Evolutionary conservation across 1,139 yeast species (phyloP).

Genomic region (Diutina sp.): DNA sequence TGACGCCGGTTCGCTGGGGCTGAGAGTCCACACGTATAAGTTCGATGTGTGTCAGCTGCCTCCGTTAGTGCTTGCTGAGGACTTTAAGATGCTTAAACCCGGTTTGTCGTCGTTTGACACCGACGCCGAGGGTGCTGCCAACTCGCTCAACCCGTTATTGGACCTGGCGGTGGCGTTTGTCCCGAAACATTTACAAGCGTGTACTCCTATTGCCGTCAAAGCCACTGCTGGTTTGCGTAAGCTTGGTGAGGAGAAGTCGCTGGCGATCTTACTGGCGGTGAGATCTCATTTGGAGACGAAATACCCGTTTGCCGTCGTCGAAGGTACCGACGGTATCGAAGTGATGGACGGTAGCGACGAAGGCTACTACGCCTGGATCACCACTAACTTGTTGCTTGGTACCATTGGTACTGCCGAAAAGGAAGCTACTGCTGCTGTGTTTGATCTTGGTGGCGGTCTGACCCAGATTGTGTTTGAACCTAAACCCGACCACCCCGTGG

Average conservation of each 20-base stretch:
- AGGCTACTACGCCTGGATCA: slow-evolving; percentile 99
- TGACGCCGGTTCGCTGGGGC: slow-evolving; percentile 96
- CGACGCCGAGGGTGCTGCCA: slow-evolving; percentile 77
- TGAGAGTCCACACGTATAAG: slow-evolving; percentile 86
- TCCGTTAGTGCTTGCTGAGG: slow-evolving; percentile 67
- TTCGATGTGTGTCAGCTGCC: slow-evolving; percentile 78
- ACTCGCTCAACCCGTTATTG: slow-evolving; percentile 70
- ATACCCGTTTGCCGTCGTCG: slow-evolving; percentile 83
- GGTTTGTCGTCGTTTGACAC: slow-evolving; percentile 81
- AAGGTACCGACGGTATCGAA: slow-evolving; percentile 59
- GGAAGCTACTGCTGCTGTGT: slow-evolving; percentile 85
- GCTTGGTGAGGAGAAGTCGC: slow-evolving; percentile 64
- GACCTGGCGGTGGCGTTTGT: slow-evolving; percentile 61
- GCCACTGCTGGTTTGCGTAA: slow-evolving; percentile 96
- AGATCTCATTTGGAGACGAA: slow-evolving; percentile 58
- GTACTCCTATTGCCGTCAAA: slow-evolving; percentile 91
- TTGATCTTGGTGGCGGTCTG: slow-evolving; percentile 97
- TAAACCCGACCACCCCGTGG: slow-evolving; percentile 45
- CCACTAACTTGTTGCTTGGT: slow-evolving; percentile 84
- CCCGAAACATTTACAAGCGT: slow-evolving; percentile 57
- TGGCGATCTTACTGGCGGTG: slow-evolving; percentile 63
- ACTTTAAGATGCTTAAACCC: slow-evolving; percentile 81
- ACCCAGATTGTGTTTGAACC: slow-evolving; percentile 98
- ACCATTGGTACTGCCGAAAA: slow-evolving; percentile 71
- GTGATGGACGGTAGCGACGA: slow-evolving; percentile 96